Percentiles rank a stretch among this genome's conserved stretches.
These are phyloP conservation scores for Termitomyces sp. DNA, from an alignment of 768 basidiomycete genomes.

Conservation along the genomic window DNA sequence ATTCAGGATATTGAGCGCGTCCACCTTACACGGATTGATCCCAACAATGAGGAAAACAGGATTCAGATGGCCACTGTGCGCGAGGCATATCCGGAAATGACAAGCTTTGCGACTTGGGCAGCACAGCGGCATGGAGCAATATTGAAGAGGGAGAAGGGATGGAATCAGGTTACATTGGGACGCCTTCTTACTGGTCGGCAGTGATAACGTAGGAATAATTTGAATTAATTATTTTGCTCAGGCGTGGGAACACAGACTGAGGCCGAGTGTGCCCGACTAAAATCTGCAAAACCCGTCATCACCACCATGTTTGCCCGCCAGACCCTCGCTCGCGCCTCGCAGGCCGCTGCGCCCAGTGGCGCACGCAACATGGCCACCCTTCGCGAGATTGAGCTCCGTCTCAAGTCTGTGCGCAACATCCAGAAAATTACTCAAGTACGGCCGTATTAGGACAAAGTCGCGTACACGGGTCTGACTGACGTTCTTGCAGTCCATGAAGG, in stretches of 20 bases:
- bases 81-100: conserved; percentile 22
- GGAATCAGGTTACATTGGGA: conserved; percentile 23
- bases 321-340: conserved; percentile 33
- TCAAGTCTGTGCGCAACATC: conserved; percentile 95
- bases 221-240: background rate
- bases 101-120: conserved; percentile 24
- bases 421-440: conserved; percentile 99
- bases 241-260: background rate
- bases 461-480: background rate
- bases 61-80: conserved; percentile 15
- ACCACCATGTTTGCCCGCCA: conserved; percentile 42
- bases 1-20: conserved; percentile 22
- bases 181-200: conserved; percentile 18
- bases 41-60: conserved; percentile 15
- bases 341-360: conserved; percentile 39
- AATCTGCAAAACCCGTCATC: conserved; percentile 11
- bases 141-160: conserved; percentile 8
- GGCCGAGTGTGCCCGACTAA: conserved; percentile 37
- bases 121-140: background rate
- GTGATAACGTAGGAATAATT: conserved; percentile 1
- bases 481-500: conserved; percentile 84
- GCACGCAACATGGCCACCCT: conserved; percentile 95
- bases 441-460: conserved; percentile 1
- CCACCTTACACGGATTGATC: conserved; percentile 12
- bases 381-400: conserved; percentile 92